phyloP scores from a whole-genome alignment of 2,329 filamentous ascomycete genomes.

The Rutstroemia sp. region DNA sequence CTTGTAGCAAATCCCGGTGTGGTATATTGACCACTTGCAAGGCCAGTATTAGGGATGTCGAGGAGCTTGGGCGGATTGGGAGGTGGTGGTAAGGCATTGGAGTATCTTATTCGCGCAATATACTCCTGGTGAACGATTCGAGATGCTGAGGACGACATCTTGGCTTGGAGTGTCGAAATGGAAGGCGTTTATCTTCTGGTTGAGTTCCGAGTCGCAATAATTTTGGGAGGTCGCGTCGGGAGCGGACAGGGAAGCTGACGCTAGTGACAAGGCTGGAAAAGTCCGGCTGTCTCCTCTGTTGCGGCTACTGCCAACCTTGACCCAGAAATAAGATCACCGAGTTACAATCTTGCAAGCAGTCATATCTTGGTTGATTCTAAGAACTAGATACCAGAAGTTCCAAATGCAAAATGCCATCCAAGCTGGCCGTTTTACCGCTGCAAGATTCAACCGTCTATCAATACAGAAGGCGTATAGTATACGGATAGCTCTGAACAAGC shows the following conservation, averaged over 20 bases:
- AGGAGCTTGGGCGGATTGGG: constrained; percentile 94
- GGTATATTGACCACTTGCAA: constrained; percentile 81
- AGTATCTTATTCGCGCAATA: constrained; percentile 90
- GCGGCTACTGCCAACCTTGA: not conserved
- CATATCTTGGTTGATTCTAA: too few relatives aligned
- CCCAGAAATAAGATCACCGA: not conserved
- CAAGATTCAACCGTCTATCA: too few relatives aligned
- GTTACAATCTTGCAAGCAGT: too few relatives aligned
- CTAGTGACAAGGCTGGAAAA: constrained; percentile 11
- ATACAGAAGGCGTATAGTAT: too few relatives aligned
- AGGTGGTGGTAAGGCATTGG: constrained; percentile 90
- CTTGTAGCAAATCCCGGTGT: constrained; percentile 84
- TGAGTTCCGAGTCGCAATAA: not conserved
- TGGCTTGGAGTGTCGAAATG: constrained; percentile 1
- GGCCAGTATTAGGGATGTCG: constrained; percentile 89
- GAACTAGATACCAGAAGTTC: too few relatives aligned
- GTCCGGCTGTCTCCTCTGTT: not conserved
- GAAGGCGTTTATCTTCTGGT: not conserved
- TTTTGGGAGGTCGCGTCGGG: constrained; percentile 9
- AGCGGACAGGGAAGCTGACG: not conserved
- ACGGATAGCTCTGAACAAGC: too few relatives aligned
- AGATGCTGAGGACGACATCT: constrained; percentile 26
- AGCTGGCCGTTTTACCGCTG: too few relatives aligned
- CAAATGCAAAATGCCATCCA: too few relatives aligned
- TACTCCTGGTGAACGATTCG: constrained; percentile 80